Evolutionary conservation across 2,329 filamentous ascomycete species (phyloP).

Genomic region (Fusarium dlaminii): DNA sequence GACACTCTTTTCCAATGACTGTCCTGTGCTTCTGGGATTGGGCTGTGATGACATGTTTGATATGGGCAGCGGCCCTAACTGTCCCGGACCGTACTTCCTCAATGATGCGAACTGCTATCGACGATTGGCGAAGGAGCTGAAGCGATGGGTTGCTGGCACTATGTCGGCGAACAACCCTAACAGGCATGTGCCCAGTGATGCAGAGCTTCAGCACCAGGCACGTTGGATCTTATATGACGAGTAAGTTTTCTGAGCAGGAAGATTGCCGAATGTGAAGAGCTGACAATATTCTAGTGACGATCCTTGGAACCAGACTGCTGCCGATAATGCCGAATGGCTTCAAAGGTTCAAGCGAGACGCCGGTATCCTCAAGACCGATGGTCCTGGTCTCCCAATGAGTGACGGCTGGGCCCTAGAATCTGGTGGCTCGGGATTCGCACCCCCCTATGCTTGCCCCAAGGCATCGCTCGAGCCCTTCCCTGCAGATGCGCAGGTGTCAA

Average conservation of each 20-base stretch:
- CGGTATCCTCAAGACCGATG: constrained; percentile 60
- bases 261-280: neutral
- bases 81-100: constrained; percentile 56
- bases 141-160: constrained; percentile 60
- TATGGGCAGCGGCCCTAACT: constrained; percentile 4
- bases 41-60: constrained; percentile 2
- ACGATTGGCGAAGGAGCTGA: constrained; percentile 63
- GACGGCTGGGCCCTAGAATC: constrained; percentile 58
- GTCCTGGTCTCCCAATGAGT: constrained; percentile 59
- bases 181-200: constrained; percentile 66
- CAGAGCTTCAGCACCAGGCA: constrained; percentile 71
- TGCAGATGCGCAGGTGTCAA: constrained; percentile 45
- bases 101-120: constrained; percentile 70
- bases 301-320: constrained; percentile 71
- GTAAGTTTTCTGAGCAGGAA: constrained; percentile 49
- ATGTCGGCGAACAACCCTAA: constrained; percentile 70
- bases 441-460: constrained; percentile 62
- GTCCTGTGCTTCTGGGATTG: constrained; percentile 8
- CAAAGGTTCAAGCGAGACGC: constrained; percentile 68
- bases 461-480: constrained; percentile 49
- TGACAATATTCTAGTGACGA: constrained; percentile 59
- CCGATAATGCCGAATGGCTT: constrained; percentile 72
- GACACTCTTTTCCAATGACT: constrained; percentile 25
- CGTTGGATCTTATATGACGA: constrained; percentile 71
- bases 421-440: constrained; percentile 64